phyloP scores from a whole-genome alignment of 345 rosid genomes.

The Lagerstroemia speciosa region DNA sequence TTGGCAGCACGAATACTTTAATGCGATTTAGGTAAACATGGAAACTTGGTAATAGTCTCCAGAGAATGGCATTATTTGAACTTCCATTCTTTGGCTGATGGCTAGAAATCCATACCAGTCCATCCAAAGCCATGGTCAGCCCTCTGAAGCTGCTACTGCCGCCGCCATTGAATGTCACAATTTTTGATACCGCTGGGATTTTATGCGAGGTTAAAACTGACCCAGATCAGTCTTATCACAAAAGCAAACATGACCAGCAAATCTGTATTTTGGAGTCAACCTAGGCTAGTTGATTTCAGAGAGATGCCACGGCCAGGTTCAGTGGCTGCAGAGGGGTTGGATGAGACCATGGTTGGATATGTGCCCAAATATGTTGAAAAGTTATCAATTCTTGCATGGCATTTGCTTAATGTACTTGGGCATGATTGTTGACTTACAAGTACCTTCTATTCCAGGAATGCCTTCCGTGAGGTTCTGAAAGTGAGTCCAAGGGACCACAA shows the following conservation, averaged over 20 bases:
- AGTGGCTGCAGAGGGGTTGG: neutral
- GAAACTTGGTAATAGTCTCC: too few relatives aligned
- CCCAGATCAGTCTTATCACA: neutral
- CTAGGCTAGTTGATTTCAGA: too few relatives aligned
- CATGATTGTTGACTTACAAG: neutral
- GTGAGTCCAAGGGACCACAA: constrained; percentile 15
- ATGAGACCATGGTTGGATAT: too few relatives aligned
- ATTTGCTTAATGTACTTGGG: neutral
- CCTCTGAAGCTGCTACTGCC: neutral
- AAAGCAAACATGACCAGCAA: neutral
- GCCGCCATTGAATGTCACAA: too few relatives aligned
- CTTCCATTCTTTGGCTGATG: constrained; percentile 6
- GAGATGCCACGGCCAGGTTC: neutral
- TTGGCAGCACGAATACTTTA: neutral
- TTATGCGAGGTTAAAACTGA: neutral
- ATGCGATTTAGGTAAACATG: neutral
- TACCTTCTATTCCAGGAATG: constrained; percentile 19
- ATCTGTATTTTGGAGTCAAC: too few relatives aligned
- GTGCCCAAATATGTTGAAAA: neutral
- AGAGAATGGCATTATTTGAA: too few relatives aligned
- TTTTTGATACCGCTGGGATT: too few relatives aligned
- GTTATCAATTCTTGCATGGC: neutral
- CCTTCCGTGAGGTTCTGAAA: constrained; percentile 23
- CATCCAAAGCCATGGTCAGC: neutral
- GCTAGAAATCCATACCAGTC: neutral